Evolutionary conservation across 2,329 filamentous ascomycete genomes (phyloP).

Genomic region (Sordariomycetes sp.): DNA sequence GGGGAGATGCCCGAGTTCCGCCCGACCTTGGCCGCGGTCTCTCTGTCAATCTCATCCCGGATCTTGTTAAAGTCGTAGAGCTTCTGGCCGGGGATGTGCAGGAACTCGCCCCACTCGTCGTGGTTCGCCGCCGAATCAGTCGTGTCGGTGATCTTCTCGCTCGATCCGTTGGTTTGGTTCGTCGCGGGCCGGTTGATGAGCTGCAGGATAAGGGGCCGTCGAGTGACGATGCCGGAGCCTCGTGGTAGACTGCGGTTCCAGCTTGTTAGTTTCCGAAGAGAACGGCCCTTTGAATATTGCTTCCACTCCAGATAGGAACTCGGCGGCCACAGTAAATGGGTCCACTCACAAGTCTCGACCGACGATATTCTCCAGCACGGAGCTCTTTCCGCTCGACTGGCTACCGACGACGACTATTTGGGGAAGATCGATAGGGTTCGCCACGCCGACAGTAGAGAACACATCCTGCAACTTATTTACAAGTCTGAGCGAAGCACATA

Average conservation of each 20-base stretch:
- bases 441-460: slow-evolving; percentile 94
- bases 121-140: slow-evolving; percentile 81
- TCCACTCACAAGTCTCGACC: slow-evolving; percentile 91
- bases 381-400: slow-evolving; percentile 99
- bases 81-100: slow-evolving; percentile 95
- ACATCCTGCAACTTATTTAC: slow-evolving; percentile 99
- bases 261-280: neutral
- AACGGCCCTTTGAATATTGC: neutral
- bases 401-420: slow-evolving; percentile 98
- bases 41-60: slow-evolving; percentile 89
- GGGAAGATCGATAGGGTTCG: slow-evolving; percentile 97
- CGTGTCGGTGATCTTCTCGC: slow-evolving; percentile 50
- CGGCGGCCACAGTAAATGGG: neutral
- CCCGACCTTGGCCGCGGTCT: slow-evolving; percentile 94
- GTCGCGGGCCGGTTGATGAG: slow-evolving; percentile 79
- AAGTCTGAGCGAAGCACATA: slow-evolving; percentile 39
- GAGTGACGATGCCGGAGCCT: slow-evolving; percentile 94
- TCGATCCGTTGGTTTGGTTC: slow-evolving; percentile 59
- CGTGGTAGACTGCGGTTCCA: slow-evolving; percentile 64
- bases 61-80: slow-evolving; percentile 98
- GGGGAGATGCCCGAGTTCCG: slow-evolving; percentile 94
- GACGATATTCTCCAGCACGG: slow-evolving; percentile 96
- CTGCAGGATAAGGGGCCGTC: slow-evolving; percentile 90
- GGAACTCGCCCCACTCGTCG: slow-evolving; percentile 98
- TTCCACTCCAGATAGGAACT: too few relatives aligned